Evolutionary conservation across 192 early-diverging fungal genomes (phyloP), one percentile per base, ranked within the genome.

Genomic region (Oehlia diaphana): DNA sequence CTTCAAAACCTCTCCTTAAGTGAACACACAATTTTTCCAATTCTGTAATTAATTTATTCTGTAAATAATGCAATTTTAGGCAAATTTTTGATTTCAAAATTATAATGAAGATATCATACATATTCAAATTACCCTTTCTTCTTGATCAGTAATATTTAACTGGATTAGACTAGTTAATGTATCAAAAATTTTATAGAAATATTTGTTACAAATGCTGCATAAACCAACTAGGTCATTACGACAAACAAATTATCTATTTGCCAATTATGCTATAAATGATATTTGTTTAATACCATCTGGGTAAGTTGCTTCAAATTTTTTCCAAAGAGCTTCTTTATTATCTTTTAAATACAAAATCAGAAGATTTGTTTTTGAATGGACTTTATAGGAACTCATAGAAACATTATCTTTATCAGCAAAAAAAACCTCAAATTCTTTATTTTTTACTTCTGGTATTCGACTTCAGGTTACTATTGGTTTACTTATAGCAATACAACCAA

Each of bases 201-300:
- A 72, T 47, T 72, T 9, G 49, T 72, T 72, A 28, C 70, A 72
- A 47, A 47, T 72, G 49, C 8, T 72, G 6, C 26, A 72, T 33
- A 72, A 50, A 26, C 10, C 47, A 13, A 0, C 26, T 26, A 72
- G 6, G 50, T 72, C 70, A 10, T 72, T 12, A 21, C 28, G 1
- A 23, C 53, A 72, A 47, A 72, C 14, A 72, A 50, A 72, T 26
- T 26, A 4, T 26, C 70, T 1, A 72, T 49, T 23, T 47, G 70
- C 47, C 31, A 72, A 49, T 47, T 1, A 3, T 42, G 19, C 10
- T n/a, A 72, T 72, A 50, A 72, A 42, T 26, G 47, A 44, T 26
- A 23, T 72, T 23, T 13, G 2, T 47, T 72, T 49, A 26, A 72
- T 72, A 4, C 70, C 26, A 72, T 49, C 7, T 72, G 42, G 19